Base-by-base conservation (phyloP, 208 protist genomes). In the Tritrichomonas foetus region DNA sequence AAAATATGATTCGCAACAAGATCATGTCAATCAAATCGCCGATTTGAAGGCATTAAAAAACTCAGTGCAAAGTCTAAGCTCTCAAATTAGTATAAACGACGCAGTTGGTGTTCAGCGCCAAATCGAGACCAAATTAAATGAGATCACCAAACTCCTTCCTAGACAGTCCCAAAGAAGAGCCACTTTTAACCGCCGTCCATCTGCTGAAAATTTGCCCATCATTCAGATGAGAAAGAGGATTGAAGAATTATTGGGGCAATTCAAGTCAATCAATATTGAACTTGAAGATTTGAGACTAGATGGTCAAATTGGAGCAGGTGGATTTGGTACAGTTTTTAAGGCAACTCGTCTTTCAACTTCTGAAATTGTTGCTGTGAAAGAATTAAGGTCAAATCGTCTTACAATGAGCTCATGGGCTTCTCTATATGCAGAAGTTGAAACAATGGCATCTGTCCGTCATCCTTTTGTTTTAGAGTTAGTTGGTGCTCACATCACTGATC, bases 301-400 rank as follows among this genome's bases (percentile, higher is more conserved):
- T n/a, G 27, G n/a, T 14, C 74, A 84, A 53, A 84, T 84, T n/a
- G 74, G 74, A 39, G 74, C 74, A 3, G 74, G 74, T 20, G 74
- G 74, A 1, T 84, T 84, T 53, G 74, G 74, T n/a, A 84, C 74
- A 14, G 74, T 84, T n/a, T 84, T 33, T 30, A 84, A 84, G n/a
- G 74, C 74, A 22, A 84, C 74, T 13, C 27, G 74, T 33, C 22
- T 84, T 25, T 84, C 74, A 49, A 84, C 74, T 53, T 36, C n/a
- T 53, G 74, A 84, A 53, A 30, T 84, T n/a, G 74, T 84, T 33
- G 74, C 74, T n/a, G 74, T 84, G 1, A 84, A 84, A 84, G 74
- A 84, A 84, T 30, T 84, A 25, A 36, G 74, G 1, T 53, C 41
- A 33, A n/a, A 84, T 53, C 33, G 74, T 53, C 33, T 84, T 33